Evolutionary conservation across 306 rosid genomes (phyloP), one percentile per base, ranked within the genome.

Genomic region (Hippophae gyantsensis): DNA sequence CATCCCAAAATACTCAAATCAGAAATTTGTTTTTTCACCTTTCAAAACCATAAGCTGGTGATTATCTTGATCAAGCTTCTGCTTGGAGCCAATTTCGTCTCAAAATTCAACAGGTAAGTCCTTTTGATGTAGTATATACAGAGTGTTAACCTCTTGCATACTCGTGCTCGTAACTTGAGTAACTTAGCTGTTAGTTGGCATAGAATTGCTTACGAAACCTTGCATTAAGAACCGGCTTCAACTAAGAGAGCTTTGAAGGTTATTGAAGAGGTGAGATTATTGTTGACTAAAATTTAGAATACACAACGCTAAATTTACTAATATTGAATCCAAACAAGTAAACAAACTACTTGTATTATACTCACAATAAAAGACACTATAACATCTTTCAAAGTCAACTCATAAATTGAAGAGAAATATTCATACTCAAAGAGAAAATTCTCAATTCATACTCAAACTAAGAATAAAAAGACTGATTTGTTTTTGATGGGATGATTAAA

Each of bases 141-240:
- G 59, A 84, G 95, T 58, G 86, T 79, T 9, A 80, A 80, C 5
- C 92, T 84, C 49, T 51, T 82, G 77, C 73, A 81, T 38, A 87
- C 92, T 5, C 55, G 82, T 54, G 67, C 89, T 1, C 55, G 74
- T 41, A 7, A 69, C 56, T 70, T 67, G 5, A 23, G 72, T 0
- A 84, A 84, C 40, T 71, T 81, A 46, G 92, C 80, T 18, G 92
- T 82, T 48, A 49, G 80, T 41, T 84, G 92, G 92, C 95, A 84
- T 3, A 89, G 89, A 26, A 82, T 82, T 69, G 79, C 78, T 13
- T 73, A 77, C 10, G 69, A 77, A 65, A 77, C 77, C 40, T 67
- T 76, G 40, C 81, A 76, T 56, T 71, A 77, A 65, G 57, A 77
- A 27, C 52, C 51, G 13, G 86, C 80, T 32, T 50, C 82, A 73